Conservation (phyloP, 768 basidiomycete genomes). For the Phlegmacium glaucopus region DNA sequence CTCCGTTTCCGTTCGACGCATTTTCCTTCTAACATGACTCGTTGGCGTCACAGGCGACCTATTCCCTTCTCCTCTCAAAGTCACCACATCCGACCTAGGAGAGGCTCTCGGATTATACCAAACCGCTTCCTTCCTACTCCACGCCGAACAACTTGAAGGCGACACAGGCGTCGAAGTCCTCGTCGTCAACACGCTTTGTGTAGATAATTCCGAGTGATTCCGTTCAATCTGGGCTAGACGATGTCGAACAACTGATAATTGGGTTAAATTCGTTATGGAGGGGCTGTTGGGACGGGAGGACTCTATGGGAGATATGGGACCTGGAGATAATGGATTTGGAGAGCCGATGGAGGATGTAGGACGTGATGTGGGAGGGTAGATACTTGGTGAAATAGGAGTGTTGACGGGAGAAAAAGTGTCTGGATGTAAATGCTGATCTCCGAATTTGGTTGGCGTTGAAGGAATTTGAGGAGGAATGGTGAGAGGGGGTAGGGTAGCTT, state of each 20-base stretch:
- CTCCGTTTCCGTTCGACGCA: no score
- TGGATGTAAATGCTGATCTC: no score
- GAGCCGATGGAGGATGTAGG: constrained; percentile 9
- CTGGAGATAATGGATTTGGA: background rate
- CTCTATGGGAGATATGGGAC: background rate
- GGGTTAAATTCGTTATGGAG: constrained; percentile 59
- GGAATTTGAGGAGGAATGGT: constrained; percentile 2
- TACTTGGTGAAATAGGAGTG: constrained; percentile 19
- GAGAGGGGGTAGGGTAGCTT: constrained; percentile 14
- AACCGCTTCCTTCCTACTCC: no score
- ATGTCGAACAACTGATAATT: constrained; percentile 62
- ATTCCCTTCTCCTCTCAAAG: background rate
- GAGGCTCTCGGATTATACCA: background rate
- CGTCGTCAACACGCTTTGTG: constrained; percentile 11
- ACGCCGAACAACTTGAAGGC: background rate
- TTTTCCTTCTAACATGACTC: no score
- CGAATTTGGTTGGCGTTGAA: background rate
- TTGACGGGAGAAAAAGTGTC: background rate
- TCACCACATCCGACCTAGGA: no score
- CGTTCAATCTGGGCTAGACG: constrained; percentile 60
- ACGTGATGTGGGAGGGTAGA: constrained; percentile 21
- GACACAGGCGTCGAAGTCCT: constrained; percentile 6
- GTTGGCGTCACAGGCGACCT: no score
- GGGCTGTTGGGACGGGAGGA: constrained; percentile 38
- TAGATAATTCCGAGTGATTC: constrained; percentile 23